Evolutionary conservation across 73 alveolate species (phyloP).

Genomic region (Blepharisma stoltei): DNA sequence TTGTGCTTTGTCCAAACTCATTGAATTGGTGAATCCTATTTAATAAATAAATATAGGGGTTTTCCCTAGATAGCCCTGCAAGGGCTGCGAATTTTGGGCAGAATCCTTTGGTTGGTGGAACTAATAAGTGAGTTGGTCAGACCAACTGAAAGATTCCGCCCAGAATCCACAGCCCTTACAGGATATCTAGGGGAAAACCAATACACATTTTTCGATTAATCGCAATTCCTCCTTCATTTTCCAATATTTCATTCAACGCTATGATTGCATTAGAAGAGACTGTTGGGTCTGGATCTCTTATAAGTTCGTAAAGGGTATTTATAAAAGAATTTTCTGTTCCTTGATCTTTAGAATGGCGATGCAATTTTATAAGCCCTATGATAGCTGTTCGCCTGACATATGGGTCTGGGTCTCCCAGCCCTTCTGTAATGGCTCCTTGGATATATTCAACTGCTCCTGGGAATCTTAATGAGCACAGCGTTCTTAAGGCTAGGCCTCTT

Average conservation of each 20-base stretch:
- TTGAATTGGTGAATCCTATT: constrained; percentile 87
- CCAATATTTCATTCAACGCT: constrained; percentile 91
- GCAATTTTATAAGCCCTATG: constrained; percentile 82
- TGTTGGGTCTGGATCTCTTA: constrained; percentile 91
- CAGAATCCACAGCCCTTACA: no score
- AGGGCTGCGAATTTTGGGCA: no score
- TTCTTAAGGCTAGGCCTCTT: constrained; percentile 94
- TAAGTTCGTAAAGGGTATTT: constrained; percentile 80
- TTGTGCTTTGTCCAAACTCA: constrained; percentile 96
- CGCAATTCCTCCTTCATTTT: constrained; percentile 95
- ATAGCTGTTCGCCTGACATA: constrained; percentile 98
- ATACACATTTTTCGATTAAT: constrained; percentile 77
- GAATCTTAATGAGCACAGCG: constrained; percentile 88
- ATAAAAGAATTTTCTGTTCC: constrained; percentile 67
- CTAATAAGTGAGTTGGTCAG: no score
- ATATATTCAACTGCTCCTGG: constrained; percentile 90
- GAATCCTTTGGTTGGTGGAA: no score
- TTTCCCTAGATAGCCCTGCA: no score
- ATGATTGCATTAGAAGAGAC: constrained; percentile 89
- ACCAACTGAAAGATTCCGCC: no score
- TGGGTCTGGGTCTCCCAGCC: constrained; percentile 95
- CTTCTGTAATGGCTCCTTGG: constrained; percentile 84
- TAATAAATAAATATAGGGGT: constrained; percentile 68
- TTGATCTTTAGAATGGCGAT: background rate
- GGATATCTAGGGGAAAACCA: no score